phyloP scores from a whole-genome alignment of 78 protist genomes.

The Dictyostelium discoideum region dicty_2.7 NC_007091.3:3384501-3385000 shows the following conservation, averaged over 20 bases:
- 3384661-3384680: conserved; percentile 18
- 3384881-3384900: no score
- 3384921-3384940: no score
- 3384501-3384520: not conserved
- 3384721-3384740: conserved; percentile 17
- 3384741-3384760: not conserved
- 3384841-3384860: not conserved
- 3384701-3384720: conserved; percentile 9
- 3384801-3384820: not conserved
- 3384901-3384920: no score
- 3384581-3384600: not conserved
- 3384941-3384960: not conserved
- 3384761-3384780: not conserved
- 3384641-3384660: conserved; percentile 21
- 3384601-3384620: not conserved
- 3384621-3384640: not conserved
- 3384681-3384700: not conserved
- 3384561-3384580: not conserved
- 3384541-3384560: conserved; percentile 17
- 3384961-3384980: not conserved
- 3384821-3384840: no score
- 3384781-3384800: not conserved
- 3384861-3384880: no score
- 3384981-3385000: no score
- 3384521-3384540: conserved; percentile 23